Evolutionary conservation across 2,329 filamentous ascomycete species (phyloP).

Genomic region (Intubia oerlemansii): DNA sequence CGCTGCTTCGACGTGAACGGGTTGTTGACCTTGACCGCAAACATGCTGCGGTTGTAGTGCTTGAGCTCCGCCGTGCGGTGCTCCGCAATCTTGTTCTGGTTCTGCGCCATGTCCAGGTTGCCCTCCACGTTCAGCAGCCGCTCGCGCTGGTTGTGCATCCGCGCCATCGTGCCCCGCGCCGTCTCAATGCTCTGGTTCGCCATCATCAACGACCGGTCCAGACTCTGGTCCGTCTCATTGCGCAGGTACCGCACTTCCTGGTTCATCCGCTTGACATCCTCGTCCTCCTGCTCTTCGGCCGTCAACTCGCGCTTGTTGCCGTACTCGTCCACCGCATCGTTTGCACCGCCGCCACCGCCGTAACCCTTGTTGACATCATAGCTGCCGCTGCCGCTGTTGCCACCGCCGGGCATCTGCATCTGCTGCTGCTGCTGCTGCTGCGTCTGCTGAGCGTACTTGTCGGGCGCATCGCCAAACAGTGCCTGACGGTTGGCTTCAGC

Average conservation of each 20-base stretch:
- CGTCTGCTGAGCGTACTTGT: constrained; percentile 23
- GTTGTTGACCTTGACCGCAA: constrained; percentile 57
- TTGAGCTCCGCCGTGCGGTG: constrained; percentile 70
- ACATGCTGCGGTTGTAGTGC: constrained; percentile 77
- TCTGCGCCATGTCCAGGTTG: constrained; percentile 61
- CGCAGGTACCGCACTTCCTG: constrained; percentile 57
- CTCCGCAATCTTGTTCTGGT: constrained; percentile 54
- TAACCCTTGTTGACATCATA: constrained; percentile 1
- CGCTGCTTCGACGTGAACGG: constrained; percentile 54
- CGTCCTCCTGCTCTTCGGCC: constrained; percentile 54
- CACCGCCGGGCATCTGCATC: constrained; percentile 8
- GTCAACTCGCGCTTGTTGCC: constrained; percentile 59
- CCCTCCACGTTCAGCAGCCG: constrained; percentile 63
- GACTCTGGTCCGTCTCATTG: constrained; percentile 34
- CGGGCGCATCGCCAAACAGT: constrained; percentile 35
- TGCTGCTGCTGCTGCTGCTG: no score
- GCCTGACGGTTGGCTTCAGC: constrained; percentile 36
- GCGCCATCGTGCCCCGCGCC: constrained; percentile 48
- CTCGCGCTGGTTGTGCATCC: constrained; percentile 61
- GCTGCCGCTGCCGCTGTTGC: no score
- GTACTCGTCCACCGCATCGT: constrained; percentile 15
- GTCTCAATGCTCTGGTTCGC: constrained; percentile 50
- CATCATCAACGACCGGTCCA: constrained; percentile 45
- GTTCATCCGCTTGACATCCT: constrained; percentile 52
- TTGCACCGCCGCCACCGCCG: constrained; percentile 19